Base-by-base conservation (phyloP, 2,329 filamentous ascomycete genomes). In the Cryphonectria naterciae region DNA sequence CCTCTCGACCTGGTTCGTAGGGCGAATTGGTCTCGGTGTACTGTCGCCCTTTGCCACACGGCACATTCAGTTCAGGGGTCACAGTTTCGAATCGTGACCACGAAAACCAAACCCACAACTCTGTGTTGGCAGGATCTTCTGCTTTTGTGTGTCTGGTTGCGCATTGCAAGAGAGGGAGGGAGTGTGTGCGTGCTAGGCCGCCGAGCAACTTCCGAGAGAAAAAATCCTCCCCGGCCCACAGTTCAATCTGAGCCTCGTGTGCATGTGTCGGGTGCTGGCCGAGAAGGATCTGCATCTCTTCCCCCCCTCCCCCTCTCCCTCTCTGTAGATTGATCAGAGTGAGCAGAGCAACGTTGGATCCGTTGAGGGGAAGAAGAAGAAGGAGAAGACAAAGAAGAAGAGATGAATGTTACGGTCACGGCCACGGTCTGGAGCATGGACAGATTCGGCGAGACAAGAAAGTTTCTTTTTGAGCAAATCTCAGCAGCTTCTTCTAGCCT, bases 181-280 rank as follows among this genome's bases (percentile, higher is more conserved):
- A 46, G 37, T 39, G 37, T 49, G 43, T 43, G 43, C 22, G 19
- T 49, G 43, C 17, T 4, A 25, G 35, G 58, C 35, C 11, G 58
- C 35, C 35, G 32, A 61, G 17, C 39, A 64, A 64, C 22, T 64
- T 39, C 22, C 35, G 25, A 54, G 41, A 25, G 2, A 22, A 17
- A 6, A 52, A 22, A 17, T 25, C 22, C 35, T 37, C 22, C 22
- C 22, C 52, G 35, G 13, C 52, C 41, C 32, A 58, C 49, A 39
- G 32, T 41, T 28, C 32, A 17, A 15, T 25, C 13, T 46, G 28
- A 25, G 17, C 35, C 28, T 37, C 49, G 52, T 13, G 25, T 66
- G 32, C 56, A 37, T 15, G 22, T 37, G 43, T 65, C 64, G 64
- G 64, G 64, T 37, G 43, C 64, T 65, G 64, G 28, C 64, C 46